Base-by-base conservation (phyloP, 2,329 filamentous ascomycete species). In the Penicillium polonicum region DNA sequence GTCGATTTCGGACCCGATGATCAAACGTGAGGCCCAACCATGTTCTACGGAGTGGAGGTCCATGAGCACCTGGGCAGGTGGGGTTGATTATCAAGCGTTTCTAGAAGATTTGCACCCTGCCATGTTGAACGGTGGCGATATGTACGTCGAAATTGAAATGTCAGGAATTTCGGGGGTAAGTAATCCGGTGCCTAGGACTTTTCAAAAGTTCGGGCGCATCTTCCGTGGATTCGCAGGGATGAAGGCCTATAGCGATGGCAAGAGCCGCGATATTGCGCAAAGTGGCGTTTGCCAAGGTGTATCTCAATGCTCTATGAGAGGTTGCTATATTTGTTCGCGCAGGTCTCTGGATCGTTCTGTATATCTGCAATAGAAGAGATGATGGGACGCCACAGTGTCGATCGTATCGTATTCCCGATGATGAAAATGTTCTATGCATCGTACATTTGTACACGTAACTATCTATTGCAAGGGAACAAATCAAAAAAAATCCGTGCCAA, bases 271-370 rank as follows among this genome's bases (percentile, higher is more conserved):
- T 44, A 41, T 25, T 55, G 41, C 17, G 27, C 9, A 27, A 43
- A 23, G 21, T 57, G 48, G 48, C 54, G 35, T 45, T 39, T 23
- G 41, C 31, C 35, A 44, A 44, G 46, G 15, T 7, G 35, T 17
- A 36, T 10, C 15, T 38, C 29, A 9, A 17, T 50, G 35, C 12
- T 46, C 17, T 44, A 31, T 52, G 13, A 38, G 21, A 52, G 23
- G 46, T 45, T 52, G 31, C 48, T 56, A 52, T 51, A 52, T 52
- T 52, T 52, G 21, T 41, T 21, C n/a, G 21, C 21, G 19, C 35
- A 33, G 10, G 43, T 29, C 31, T 35, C 17, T 39, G 19, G 38
- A 51, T 31, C n/a, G 9, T 19, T 19, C 9, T 2, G 25, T 31
- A 15, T 31, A 1, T 2, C n/a, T 43, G 39, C 29, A 44, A 35